A percentile compares a stretch with the other conserved stretches of the same genome.
phyloP scores from a whole-genome alignment of 2,329 filamentous ascomycete genomes.

The Balansia obtecta region DNA sequence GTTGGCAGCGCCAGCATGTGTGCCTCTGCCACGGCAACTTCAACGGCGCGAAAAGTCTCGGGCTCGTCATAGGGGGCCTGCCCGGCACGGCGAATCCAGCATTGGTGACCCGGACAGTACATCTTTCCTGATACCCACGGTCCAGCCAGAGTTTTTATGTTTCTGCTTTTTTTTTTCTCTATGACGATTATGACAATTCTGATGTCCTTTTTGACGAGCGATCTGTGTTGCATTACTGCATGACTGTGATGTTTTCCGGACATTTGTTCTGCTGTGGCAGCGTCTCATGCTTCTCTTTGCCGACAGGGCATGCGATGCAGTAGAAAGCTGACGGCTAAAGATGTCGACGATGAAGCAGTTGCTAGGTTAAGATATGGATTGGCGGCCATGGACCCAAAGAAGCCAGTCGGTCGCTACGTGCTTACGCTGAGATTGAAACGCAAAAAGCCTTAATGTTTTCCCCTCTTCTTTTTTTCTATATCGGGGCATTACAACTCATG shows the following conservation, averaged over 20 bases:
- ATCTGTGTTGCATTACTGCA: slow-evolving; percentile 22
- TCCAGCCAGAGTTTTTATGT: slow-evolving; percentile 5
- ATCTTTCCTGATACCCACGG: slow-evolving; percentile 2
- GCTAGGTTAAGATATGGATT: not conserved
- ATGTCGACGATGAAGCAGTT: not conserved
- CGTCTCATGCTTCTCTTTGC: too few relatives aligned
- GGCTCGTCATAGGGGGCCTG: slow-evolving; percentile 21
- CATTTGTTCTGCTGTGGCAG: not conserved
- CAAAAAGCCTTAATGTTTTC: not conserved
- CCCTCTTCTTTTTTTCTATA: not conserved
- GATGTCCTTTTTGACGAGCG: slow-evolving; percentile 22
- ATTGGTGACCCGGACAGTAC: slow-evolving; percentile 3
- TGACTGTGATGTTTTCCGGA: not conserved
- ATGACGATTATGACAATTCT: slow-evolving; percentile 31
- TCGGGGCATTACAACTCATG: not conserved
- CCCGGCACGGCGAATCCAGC: not conserved
- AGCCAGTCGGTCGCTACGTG: too few relatives aligned
- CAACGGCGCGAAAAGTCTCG: slow-evolving; percentile 42
- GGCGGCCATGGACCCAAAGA: not conserved
- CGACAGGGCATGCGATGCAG: too few relatives aligned
- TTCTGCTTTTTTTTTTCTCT: slow-evolving; percentile 13
- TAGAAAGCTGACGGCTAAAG: not conserved
- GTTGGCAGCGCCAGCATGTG: slow-evolving; percentile 43
- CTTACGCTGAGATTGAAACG: too few relatives aligned
- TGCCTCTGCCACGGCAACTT: slow-evolving; percentile 28